Base-by-base conservation (phyloP, 148 eudicot species). In the Euryodendron excelsum region DNA sequence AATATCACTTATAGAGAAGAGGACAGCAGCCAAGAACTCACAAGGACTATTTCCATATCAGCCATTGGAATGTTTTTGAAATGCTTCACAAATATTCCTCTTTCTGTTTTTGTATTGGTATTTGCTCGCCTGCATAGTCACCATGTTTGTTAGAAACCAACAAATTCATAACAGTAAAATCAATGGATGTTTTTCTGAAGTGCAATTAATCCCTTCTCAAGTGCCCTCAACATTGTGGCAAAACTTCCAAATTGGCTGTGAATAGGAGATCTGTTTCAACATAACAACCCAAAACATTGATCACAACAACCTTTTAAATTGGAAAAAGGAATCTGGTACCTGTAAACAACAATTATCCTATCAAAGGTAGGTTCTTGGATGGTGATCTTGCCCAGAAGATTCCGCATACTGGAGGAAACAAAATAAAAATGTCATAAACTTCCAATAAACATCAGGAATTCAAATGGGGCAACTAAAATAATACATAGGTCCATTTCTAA, bases 11-110 rank as follows among this genome's bases (percentile, higher is more conserved):
- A 41, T 5, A 3, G 25, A 55, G 23, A 55, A 21, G 20, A 18
- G 21, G 65, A 71, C 44, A n/a, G 52, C 37, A 60, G n/a, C 77
- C 77, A 55, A n/a, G 67, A 25, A 84, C 94, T 84, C 84, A 96
- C 98, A 77, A 96, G 88, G 80, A 93, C 98, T 52, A 96, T 86
- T 86, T 96, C 99, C 98, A 96, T 81, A 78, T 96, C 99, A 69
- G 99, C 99, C 99, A 96, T 96, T 30, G 99, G 99, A 63, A 96
- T 96, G 86, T 91, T 87, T 84, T 87, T 96, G 84, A 96, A 96
- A 89, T 96, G 99, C 80, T 93, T 96, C 85, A 96, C 94, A 81
- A 80, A 88, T 50, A 96, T 88, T 45, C 99, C 99, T 52, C 97
- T 86, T 56, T 93, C 98, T 28, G 77, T 45, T 80, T 93, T 91